A percentile compares a stretch with the other conserved stretches of the same genome.
Conservation (phyloP, 2,329 filamentous ascomycete species). For the Penicillium digitatum region DNA sequence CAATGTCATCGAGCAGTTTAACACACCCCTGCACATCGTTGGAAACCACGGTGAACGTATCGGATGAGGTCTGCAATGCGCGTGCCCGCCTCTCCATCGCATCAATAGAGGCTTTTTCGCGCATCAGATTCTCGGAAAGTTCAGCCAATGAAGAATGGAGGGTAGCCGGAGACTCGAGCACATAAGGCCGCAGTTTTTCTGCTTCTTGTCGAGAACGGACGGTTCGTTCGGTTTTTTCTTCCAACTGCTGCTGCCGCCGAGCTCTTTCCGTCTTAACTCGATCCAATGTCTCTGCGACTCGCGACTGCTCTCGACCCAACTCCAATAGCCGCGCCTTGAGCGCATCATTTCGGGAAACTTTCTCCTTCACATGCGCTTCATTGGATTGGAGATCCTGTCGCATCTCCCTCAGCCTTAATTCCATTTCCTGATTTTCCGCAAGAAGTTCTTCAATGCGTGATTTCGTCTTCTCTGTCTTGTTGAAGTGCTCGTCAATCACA, state of each 20-base stretch:
- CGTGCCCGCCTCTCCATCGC: constrained; percentile 80
- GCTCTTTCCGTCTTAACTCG: constrained; percentile 76
- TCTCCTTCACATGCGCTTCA: constrained; percentile 77
- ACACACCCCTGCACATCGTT: constrained; percentile 84
- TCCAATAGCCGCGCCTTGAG: constrained; percentile 78
- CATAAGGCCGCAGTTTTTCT: constrained; percentile 85
- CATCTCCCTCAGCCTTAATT: constrained; percentile 74
- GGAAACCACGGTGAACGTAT: constrained; percentile 80
- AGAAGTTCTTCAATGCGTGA: constrained; percentile 81
- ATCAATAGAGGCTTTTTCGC: constrained; percentile 82
- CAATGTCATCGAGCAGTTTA: constrained; percentile 83
- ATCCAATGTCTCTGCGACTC: constrained; percentile 76
- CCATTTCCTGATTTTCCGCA: constrained; percentile 80
- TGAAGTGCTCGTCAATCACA: constrained; percentile 90
- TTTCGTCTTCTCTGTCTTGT: constrained; percentile 83
- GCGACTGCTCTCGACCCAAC: constrained; percentile 75
- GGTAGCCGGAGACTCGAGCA: constrained; percentile 78
- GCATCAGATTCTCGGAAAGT: constrained; percentile 70
- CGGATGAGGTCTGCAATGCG: constrained; percentile 83
- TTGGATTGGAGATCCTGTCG: constrained; percentile 73
- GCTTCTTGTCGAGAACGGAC: constrained; percentile 77
- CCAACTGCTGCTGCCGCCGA: constrained; percentile 61
- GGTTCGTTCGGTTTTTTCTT: constrained; percentile 49
- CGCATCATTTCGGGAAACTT: constrained; percentile 79
- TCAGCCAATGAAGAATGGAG: constrained; percentile 79